Evolutionary conservation across 2,329 filamentous ascomycete species (phyloP).

Genomic region (Phialemonium atrogriseum): DNA sequence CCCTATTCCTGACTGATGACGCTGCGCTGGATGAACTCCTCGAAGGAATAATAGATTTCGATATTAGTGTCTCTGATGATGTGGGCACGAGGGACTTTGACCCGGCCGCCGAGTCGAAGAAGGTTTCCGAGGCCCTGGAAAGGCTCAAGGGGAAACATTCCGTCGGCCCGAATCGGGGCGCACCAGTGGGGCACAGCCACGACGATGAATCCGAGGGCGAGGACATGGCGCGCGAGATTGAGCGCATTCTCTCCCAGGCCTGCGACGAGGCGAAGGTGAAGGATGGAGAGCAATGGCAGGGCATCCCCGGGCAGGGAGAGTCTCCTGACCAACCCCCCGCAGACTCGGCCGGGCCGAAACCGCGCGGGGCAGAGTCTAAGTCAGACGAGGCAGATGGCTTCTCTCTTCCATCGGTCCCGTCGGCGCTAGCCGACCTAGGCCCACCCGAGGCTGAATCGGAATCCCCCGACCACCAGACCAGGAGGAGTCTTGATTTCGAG

Average conservation of each 20-base stretch:
- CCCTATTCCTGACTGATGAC: slow-evolving; percentile 40
- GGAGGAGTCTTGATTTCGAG: slow-evolving; percentile 24
- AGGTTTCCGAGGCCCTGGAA: slow-evolving; percentile 22
- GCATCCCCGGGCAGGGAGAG: too few relatives aligned
- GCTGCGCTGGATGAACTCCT: slow-evolving; percentile 44
- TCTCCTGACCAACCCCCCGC: too few relatives aligned
- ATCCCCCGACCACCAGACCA: slow-evolving; percentile 6
- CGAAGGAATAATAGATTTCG: slow-evolving; percentile 29
- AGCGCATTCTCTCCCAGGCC: slow-evolving; percentile 35
- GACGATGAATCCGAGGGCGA: slow-evolving; percentile 42
- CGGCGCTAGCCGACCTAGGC: slow-evolving; percentile 29
- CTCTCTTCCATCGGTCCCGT: slow-evolving; percentile 38
- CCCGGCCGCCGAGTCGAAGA: slow-evolving; percentile 20
- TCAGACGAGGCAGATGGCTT: too few relatives aligned
- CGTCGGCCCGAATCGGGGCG: slow-evolving; percentile 9
- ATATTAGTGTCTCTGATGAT: slow-evolving; percentile 18
- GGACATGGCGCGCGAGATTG: slow-evolving; percentile 33
- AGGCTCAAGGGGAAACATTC: slow-evolving; percentile 18
- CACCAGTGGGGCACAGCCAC: too few relatives aligned
- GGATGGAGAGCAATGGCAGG: too few relatives aligned
- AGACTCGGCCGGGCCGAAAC: too few relatives aligned
- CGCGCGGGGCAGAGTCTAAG: too few relatives aligned
- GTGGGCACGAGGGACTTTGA: too few relatives aligned
- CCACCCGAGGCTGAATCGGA: too few relatives aligned
- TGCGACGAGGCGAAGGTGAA: slow-evolving; percentile 36